A percentile compares a stretch with the other conserved stretches of the same genome.
phyloP scores from a whole-genome alignment of 805 yeast species.

The Saturnispora dispora region DNA sequence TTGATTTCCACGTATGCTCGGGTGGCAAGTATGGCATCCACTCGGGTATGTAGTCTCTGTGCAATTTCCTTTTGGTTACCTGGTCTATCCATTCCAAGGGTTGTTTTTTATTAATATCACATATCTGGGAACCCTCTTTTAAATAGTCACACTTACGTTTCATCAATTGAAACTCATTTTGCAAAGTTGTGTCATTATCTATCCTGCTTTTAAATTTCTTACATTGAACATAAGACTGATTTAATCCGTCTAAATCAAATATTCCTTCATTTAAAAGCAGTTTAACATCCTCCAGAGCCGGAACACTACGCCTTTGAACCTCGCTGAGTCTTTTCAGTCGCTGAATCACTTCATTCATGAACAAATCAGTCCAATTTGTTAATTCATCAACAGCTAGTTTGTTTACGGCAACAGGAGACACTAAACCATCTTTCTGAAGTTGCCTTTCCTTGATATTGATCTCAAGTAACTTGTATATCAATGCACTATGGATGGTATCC shows the following conservation, averaged over 20 bases:
- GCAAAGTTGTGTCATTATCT: background rate
- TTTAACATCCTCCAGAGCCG: constrained; percentile 43
- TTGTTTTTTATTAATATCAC: background rate
- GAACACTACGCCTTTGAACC: constrained; percentile 50
- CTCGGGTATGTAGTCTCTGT: constrained; percentile 44
- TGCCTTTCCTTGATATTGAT: background rate
- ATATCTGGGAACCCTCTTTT: constrained; percentile 4
- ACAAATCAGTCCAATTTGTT: constrained; percentile 27
- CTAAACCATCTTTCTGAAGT: background rate
- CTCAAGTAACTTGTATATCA: background rate
- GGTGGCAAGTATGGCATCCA: constrained; percentile 91
- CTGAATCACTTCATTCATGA: constrained; percentile 31
- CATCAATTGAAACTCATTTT: constrained; percentile 8
- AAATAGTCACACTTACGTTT: constrained; percentile 3
- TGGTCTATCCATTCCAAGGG: constrained; percentile 11
- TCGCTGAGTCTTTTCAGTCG: constrained; percentile 44
- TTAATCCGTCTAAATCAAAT: constrained; percentile 33
- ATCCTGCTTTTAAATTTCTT: constrained; percentile 16
- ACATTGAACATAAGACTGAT: constrained; percentile 25
- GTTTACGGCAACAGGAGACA: background rate
- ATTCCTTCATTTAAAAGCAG: constrained; percentile 36
- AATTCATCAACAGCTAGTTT: constrained; percentile 32
- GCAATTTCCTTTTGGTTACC: constrained; percentile 11
- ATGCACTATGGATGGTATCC: background rate
- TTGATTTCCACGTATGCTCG: constrained; percentile 78